Evolutionary conservation across 805 yeast species (phyloP).

Genomic region (Blastobotrys parvus): DNA sequence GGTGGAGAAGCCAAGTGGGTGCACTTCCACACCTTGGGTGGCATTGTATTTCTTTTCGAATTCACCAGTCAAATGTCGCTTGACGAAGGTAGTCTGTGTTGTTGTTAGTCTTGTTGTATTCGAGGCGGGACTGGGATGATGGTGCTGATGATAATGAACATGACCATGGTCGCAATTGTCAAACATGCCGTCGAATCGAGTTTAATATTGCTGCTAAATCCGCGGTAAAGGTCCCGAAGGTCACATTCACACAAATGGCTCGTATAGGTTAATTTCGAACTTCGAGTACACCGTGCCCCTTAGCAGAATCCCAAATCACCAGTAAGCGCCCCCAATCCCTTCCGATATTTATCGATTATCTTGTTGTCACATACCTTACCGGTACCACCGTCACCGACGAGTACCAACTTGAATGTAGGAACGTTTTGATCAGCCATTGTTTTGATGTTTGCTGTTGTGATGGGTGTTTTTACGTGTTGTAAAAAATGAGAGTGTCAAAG

Average conservation of each 20-base stretch:
- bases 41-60: conserved; percentile 98
- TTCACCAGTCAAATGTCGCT: conserved; percentile 98
- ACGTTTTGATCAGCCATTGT: conserved; percentile 38
- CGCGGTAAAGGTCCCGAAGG: too few species aligned
- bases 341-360: too few species aligned
- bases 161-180: too few species aligned
- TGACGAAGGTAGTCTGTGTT: conserved; percentile 86
- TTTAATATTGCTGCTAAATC: too few species aligned
- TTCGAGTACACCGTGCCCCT: too few species aligned
- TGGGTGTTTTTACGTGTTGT: conserved; percentile 1
- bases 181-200: too few species aligned
- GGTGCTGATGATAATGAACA: too few species aligned
- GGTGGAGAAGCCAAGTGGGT: conserved; percentile 96
- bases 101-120: conserved; percentile 1
- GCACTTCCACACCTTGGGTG: conserved; percentile 98
- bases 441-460: background rate
- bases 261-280: too few species aligned
- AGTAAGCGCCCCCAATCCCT: too few species aligned
- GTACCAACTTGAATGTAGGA: conserved; percentile 96
- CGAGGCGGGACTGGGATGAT: background rate
- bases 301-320: too few species aligned
- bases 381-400: conserved; percentile 99
- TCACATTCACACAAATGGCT: too few species aligned
- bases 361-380: conserved; percentile 87
- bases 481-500: background rate